Conservation (phyloP, 169 alveolate genomes). For the Cryptosporidium bovis region DNA sequence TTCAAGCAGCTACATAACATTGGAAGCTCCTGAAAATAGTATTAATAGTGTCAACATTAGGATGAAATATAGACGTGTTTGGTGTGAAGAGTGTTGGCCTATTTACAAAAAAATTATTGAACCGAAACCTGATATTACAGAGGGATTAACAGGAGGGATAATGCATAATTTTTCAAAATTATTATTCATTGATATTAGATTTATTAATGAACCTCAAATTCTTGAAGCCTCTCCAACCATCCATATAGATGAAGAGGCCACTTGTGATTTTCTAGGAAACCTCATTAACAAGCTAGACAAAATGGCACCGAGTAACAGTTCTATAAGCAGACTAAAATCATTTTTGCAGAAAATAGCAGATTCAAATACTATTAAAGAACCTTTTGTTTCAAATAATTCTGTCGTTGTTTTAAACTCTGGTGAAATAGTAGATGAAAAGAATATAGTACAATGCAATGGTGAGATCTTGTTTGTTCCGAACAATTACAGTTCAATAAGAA, state of each 20-base stretch:
- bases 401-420: conserved; percentile 31
- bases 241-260: background rate
- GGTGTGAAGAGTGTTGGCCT: conserved; percentile 63
- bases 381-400: conserved; percentile 28
- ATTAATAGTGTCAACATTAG: background rate
- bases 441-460: background rate
- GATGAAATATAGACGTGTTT: conserved; percentile 64
- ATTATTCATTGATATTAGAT: conserved; percentile 20
- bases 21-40: background rate
- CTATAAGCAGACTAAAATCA: background rate
- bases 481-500: conserved; percentile 12
- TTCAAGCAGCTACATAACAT: background rate
- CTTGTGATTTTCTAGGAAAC: background rate
- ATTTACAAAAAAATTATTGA: conserved; percentile 27
- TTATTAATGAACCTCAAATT: conserved; percentile 5
- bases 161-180: conserved; percentile 2
- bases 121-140: conserved; percentile 37
- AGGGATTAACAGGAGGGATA: conserved; percentile 65
- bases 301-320: background rate
- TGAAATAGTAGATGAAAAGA: background rate
- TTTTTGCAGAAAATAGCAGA: background rate
- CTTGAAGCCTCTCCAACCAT: background rate
- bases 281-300: background rate
- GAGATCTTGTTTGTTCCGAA: conserved; percentile 1
- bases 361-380: background rate